A percentile compares a stretch with the other conserved stretches of the same genome.
Evolutionary conservation across 2,329 filamentous ascomycete species (phyloP).

Genomic region (Zasmidium cellare): DNA sequence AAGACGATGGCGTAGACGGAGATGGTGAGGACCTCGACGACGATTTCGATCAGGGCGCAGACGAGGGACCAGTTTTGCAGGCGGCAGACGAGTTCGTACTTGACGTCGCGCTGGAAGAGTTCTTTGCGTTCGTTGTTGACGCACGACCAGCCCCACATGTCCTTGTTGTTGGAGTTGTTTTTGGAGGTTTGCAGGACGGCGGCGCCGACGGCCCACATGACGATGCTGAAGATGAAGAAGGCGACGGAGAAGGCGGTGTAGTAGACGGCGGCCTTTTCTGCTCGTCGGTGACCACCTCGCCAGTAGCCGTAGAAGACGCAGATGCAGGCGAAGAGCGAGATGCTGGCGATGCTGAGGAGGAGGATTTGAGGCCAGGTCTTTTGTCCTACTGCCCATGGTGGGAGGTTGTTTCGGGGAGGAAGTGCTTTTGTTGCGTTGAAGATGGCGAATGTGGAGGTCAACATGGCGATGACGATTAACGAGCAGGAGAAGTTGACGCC

Average conservation of each 20-base stretch:
- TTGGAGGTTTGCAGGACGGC: conserved; percentile 79
- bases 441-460: conserved; percentile 83
- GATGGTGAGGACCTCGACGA: conserved; percentile 89
- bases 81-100: conserved; percentile 89
- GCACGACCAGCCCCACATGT: conserved; percentile 99
- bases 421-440: conserved; percentile 84
- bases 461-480: conserved; percentile 87
- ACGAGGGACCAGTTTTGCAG: conserved; percentile 94
- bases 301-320: conserved; percentile 83
- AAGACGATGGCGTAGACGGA: conserved; percentile 91
- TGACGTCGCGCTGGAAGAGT: conserved; percentile 75
- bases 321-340: conserved; percentile 79
- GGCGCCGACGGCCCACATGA: conserved; percentile 89
- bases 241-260: conserved; percentile 91
- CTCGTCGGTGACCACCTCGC: conserved; percentile 80
- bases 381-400: conserved; percentile 79
- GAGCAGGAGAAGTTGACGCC: conserved; percentile 96
- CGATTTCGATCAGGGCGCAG: conserved; percentile 95
- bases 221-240: conserved; percentile 89
- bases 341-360: conserved; percentile 72
- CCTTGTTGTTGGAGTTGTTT: conserved; percentile 72
- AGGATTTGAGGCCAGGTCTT: conserved; percentile 87
- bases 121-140: conserved; percentile 75
- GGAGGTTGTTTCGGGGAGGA: conserved; percentile 74
- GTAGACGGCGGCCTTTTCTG: conserved; percentile 91